Percentiles rank a stretch among this genome's conserved stretches.
These are phyloP conservation scores for Crithidia fasciculata DNA, from an alignment of 208 protist species.

Conservation along the genomic window DNA sequence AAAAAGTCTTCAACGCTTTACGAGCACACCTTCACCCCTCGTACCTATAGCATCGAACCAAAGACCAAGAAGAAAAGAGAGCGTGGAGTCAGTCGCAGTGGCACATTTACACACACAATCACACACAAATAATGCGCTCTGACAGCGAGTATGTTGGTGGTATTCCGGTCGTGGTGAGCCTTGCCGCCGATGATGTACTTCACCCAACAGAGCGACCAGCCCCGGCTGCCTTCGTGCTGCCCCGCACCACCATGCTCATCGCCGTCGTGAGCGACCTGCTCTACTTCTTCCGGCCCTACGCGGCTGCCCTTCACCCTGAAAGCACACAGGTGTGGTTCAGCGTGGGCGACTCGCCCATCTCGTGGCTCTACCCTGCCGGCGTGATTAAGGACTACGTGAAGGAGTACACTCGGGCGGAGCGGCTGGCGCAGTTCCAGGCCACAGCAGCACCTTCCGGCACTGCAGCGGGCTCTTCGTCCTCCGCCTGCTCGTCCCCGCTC, in stretches of 20 bases:
- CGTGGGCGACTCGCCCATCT: constrained; percentile 40
- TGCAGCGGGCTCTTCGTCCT: background rate
- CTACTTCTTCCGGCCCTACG: constrained; percentile 51
- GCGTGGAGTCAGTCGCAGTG: too few species aligned
- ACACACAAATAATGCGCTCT: constrained; percentile 23
- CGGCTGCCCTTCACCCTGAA: constrained; percentile 37
- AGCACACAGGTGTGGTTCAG: constrained; percentile 70
- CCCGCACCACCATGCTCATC: constrained; percentile 67
- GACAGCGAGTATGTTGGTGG: constrained; percentile 51
- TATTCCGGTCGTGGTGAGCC: constrained; percentile 66
- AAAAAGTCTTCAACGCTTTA: too few species aligned
- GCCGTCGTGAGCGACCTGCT: constrained; percentile 62
- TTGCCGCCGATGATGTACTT: constrained; percentile 54
- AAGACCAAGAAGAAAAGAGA: too few species aligned
- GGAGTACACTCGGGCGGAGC: constrained; percentile 30
- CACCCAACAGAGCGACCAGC: constrained; percentile 42
- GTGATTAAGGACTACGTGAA: constrained; percentile 71
- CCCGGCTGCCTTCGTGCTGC: constrained; percentile 61
- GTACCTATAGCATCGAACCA: too few species aligned
- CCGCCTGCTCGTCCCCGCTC: background rate
- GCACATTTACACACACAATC: background rate
- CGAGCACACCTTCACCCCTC: too few species aligned
- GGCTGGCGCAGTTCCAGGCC: constrained; percentile 5
- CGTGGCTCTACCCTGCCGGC: constrained; percentile 73
- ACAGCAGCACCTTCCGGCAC: background rate